Conservation (phyloP, 2,329 filamentous ascomycete genomes). For the Ceratocystis huliohia region DNA sequence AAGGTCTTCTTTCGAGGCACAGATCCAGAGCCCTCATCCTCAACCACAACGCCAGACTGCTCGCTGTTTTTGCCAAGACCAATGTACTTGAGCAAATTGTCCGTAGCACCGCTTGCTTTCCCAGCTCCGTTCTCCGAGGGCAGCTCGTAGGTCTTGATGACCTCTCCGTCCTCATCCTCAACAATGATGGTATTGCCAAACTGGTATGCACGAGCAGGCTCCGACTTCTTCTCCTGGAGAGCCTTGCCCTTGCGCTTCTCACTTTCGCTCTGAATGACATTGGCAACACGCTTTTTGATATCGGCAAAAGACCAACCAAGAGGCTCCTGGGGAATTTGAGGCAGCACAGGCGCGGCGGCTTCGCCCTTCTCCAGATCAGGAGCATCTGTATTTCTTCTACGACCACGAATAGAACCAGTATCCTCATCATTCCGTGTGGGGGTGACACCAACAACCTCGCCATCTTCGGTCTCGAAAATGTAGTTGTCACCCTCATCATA, state of each 20-base stretch:
- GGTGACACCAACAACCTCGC: conserved; percentile 66
- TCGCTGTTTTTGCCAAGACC: conserved; percentile 32
- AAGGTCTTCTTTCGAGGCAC: conserved; percentile 30
- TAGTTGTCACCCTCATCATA: conserved; percentile 71
- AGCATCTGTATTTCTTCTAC: conserved; percentile 18
- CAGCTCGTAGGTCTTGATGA: conserved; percentile 72
- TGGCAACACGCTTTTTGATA: conserved; percentile 39
- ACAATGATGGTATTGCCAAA: conserved; percentile 83
- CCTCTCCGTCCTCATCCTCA: conserved; percentile 75
- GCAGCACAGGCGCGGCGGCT: conserved; percentile 1
- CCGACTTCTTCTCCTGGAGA: conserved; percentile 44
- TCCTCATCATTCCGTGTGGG: conserved; percentile 30
- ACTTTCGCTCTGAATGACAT: conserved; percentile 47
- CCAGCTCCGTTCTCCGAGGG: conserved; percentile 37
- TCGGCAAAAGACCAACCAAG: conserved; percentile 28
- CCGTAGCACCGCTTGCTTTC: conserved; percentile 21
- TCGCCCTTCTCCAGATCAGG: conserved; percentile 23
- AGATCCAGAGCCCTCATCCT: conserved; percentile 23
- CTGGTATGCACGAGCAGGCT: conserved; percentile 71
- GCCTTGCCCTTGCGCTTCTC: conserved; percentile 48
- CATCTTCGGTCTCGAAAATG: conserved; percentile 73
- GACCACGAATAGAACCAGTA: neutral
- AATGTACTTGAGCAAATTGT: conserved; percentile 40
- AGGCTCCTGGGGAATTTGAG: conserved; percentile 3
- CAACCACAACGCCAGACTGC: neutral